phyloP scores from a whole-genome alignment of 495 filamentous ascomycete species.

The Ascobolus immersus region DNA sequence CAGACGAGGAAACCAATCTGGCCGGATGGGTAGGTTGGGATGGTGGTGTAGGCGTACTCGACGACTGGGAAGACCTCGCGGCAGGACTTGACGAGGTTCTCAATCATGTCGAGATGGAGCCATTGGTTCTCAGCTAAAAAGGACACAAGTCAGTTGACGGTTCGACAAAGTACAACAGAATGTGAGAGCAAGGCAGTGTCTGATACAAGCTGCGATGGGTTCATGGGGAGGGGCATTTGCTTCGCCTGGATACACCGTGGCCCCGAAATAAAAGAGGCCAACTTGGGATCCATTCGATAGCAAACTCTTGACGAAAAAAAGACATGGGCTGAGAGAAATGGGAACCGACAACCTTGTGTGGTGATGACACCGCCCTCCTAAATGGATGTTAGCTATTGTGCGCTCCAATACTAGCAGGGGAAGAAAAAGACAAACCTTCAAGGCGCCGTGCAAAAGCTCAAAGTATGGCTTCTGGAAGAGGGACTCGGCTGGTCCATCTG shows the following conservation, averaged over 20 bases:
- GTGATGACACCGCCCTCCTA: conserved; percentile 90
- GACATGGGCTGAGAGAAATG: conserved; percentile 23
- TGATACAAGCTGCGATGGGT: too few species aligned
- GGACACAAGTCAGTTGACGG: too few species aligned
- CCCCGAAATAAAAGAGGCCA: too few species aligned
- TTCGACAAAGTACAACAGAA: too few species aligned
- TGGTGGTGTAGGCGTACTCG: conserved; percentile 98
- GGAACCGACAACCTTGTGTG: conserved; percentile 98
- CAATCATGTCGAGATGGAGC: conserved; percentile 83
- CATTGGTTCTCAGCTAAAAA: conserved; percentile 87
- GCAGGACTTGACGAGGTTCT: conserved; percentile 81
- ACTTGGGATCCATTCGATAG: too few species aligned
- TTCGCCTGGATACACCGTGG: too few species aligned
- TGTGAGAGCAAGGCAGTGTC: too few species aligned
- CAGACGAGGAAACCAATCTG: conserved; percentile 99
- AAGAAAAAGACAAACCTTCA: conserved; percentile 20
- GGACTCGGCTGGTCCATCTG: conserved; percentile 81
- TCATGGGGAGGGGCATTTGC: too few species aligned
- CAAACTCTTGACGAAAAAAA: too few species aligned
- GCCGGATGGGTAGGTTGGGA: conserved; percentile 95
- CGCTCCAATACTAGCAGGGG: not conserved
- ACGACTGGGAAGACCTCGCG: conserved; percentile 87
- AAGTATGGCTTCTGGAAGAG: conserved; percentile 99
- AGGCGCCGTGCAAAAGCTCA: conserved; percentile 62
- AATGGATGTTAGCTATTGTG: not conserved